These are phyloP conservation scores for Debaryomyces coudertii DNA, from an alignment of 1,139 yeast genomes.

Conservation along the genomic window DNA sequence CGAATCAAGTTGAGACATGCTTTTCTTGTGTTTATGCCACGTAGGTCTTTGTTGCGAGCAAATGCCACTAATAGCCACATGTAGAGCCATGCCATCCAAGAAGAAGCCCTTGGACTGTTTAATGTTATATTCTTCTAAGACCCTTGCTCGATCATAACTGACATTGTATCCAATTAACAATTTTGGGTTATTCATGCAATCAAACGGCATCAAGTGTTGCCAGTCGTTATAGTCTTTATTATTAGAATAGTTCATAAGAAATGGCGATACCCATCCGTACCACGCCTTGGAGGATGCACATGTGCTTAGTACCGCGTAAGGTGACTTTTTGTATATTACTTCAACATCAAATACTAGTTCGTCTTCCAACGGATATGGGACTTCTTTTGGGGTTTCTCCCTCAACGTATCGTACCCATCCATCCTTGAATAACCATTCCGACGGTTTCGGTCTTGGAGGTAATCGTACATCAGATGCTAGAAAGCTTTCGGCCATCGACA, in stretches of 20 bases:
- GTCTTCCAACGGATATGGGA: slow-evolving; percentile 66
- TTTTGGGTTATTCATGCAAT: slow-evolving; percentile 50
- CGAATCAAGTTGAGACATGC: slow-evolving; percentile 22
- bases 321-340: slow-evolving; percentile 73
- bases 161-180: slow-evolving; percentile 88
- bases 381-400: slow-evolving; percentile 56
- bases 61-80: slow-evolving; percentile 89
- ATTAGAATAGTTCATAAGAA: slow-evolving; percentile 49
- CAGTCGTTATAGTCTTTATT: slow-evolving; percentile 43
- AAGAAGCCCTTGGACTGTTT: slow-evolving; percentile 71
- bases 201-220: slow-evolving; percentile 77
- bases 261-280: slow-evolving; percentile 96
- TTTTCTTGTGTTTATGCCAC: slow-evolving; percentile 68
- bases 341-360: slow-evolving; percentile 89
- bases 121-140: slow-evolving; percentile 79
- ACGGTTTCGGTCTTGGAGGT: slow-evolving; percentile 49
- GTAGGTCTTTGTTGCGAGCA: slow-evolving; percentile 87
- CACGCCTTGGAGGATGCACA: slow-evolving; percentile 81
- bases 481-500: slow-evolving; percentile 47
- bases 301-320: slow-evolving; percentile 79
- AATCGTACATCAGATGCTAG: slow-evolving; percentile 30
- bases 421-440: slow-evolving; percentile 55
- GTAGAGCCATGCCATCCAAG: slow-evolving; percentile 91
- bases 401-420: slow-evolving; percentile 86
- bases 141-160: slow-evolving; percentile 86